phyloP scores from a whole-genome alignment of 352 stramenopile genomes.

The Pythium brassicae region DNA sequence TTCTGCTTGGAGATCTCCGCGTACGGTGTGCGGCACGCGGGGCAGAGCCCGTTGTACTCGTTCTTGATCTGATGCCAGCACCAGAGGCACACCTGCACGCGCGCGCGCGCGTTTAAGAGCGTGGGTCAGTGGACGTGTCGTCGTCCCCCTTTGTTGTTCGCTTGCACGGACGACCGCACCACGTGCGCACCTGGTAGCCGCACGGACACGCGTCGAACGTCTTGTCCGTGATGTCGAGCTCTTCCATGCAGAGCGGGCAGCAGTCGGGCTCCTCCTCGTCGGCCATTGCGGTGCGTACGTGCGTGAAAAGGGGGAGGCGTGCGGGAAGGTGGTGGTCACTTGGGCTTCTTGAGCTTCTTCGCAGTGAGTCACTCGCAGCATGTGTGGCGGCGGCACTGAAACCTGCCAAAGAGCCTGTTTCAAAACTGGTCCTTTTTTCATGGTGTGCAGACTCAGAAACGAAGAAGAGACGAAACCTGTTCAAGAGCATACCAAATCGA shows the following conservation, averaged over 20 bases:
- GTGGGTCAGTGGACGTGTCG: too few relatives aligned
- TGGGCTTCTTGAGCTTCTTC: constrained; percentile 1
- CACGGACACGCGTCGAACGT: constrained; percentile 99
- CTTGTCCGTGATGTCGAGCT: constrained; percentile 97
- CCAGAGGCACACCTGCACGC: constrained; percentile 95
- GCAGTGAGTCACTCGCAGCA: background rate
- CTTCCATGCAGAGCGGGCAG: constrained; percentile 98
- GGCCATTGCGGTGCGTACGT: constrained; percentile 27
- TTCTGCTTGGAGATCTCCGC: constrained; percentile 89
- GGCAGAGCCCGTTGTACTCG: constrained; percentile 97
- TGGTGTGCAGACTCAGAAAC: too few relatives aligned
- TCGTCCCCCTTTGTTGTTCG: too few relatives aligned
- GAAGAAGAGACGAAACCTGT: too few relatives aligned
- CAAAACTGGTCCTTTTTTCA: constrained; percentile 1
- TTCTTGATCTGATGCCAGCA: constrained; percentile 99
- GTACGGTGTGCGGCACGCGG: constrained; percentile 97
- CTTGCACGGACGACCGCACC: background rate
- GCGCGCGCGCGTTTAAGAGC: too few relatives aligned
- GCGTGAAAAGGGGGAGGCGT: background rate
- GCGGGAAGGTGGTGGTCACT: background rate
- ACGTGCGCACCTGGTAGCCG: constrained; percentile 89
- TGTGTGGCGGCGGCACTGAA: background rate
- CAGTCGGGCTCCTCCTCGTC: constrained; percentile 86
- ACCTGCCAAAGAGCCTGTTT: background rate
- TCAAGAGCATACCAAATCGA: too few relatives aligned